Percentiles rank a stretch among this genome's conserved stretches.
Evolutionary conservation across 805 yeast species (phyloP).

Genomic region (Saturnispora dispora): DNA sequence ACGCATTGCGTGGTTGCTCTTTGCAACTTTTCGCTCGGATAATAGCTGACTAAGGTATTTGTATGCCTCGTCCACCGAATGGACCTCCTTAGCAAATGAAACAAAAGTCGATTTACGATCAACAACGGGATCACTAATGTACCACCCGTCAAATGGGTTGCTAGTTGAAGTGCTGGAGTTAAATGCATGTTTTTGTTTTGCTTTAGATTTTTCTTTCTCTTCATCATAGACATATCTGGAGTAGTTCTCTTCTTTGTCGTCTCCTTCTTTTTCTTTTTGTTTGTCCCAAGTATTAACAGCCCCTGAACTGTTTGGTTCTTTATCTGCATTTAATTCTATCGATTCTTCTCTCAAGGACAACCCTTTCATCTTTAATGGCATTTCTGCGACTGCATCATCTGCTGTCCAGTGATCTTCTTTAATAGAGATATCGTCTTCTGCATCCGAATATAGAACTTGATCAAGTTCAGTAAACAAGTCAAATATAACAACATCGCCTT

Average conservation of each 20-base stretch:
- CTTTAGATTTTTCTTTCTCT: constrained; percentile 20
- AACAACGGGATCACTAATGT: constrained; percentile 59
- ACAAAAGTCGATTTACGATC: constrained; percentile 84
- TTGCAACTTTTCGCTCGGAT: constrained; percentile 55
- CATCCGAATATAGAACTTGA: constrained; percentile 35
- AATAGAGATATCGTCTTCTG: constrained; percentile 22
- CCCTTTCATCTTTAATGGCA: not conserved
- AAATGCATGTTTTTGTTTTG: constrained; percentile 3
- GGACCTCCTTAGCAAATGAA: constrained; percentile 59
- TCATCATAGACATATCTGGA: constrained; percentile 18
- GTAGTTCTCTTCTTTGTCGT: constrained; percentile 3
- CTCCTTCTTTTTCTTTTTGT: not conserved
- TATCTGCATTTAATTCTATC: not conserved
- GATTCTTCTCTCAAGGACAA: not conserved
- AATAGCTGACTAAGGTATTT: constrained; percentile 42
- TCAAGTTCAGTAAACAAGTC: constrained; percentile 67
- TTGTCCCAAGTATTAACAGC: not conserved
- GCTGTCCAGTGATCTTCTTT: constrained; percentile 20
- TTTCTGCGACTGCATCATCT: constrained; percentile 8
- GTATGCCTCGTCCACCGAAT: constrained; percentile 60
- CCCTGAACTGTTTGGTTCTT: not conserved
- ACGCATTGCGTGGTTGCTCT: constrained; percentile 72
- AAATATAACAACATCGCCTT: constrained; percentile 69
- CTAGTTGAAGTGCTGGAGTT: not conserved
- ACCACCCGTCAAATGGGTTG: constrained; percentile 67